phyloP scores from a whole-genome alignment of 1,284 basidiomycete genomes.

The Ganoderma lucidum region DNA sequence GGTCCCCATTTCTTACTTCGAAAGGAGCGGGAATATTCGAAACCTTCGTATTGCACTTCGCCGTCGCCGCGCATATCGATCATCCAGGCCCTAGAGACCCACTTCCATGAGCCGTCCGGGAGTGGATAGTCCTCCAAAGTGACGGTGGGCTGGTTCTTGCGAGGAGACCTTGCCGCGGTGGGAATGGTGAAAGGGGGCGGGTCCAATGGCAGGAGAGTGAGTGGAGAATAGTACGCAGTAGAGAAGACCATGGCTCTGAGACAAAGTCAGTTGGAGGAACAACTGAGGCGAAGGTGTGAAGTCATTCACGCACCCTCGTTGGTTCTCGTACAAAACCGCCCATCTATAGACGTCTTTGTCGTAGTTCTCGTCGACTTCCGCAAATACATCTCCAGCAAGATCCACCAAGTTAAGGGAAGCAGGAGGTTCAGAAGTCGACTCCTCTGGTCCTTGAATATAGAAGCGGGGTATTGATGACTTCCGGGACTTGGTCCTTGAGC shows the following conservation, averaged over 20 bases:
- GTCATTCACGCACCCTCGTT: constrained; percentile 64
- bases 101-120: constrained; percentile 81
- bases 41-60: constrained; percentile 81
- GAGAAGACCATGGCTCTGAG: constrained; percentile 76
- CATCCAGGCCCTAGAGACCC: constrained; percentile 84
- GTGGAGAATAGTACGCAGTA: constrained; percentile 72
- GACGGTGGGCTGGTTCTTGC: constrained; percentile 55
- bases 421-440: not conserved
- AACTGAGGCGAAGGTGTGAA: not conserved
- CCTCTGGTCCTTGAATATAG: constrained; percentile 10
- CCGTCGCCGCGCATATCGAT: constrained; percentile 85
- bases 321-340: constrained; percentile 82
- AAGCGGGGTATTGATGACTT: constrained; percentile 8
- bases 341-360: constrained; percentile 69
- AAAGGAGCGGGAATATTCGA: constrained; percentile 85
- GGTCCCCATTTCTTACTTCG: constrained; percentile 70
- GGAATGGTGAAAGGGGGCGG: constrained; percentile 80
- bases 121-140: constrained; percentile 74
- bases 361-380: constrained; percentile 40
- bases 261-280: constrained; percentile 6
- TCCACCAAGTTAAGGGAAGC: constrained; percentile 18
- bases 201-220: constrained; percentile 74
- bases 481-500: constrained; percentile 16
- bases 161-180: constrained; percentile 45
- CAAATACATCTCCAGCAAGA: constrained; percentile 17